These are phyloP conservation scores for Diaporthe australafricana DNA, from an alignment of 2,329 filamentous ascomycete genomes.

Conservation along the genomic window DNA sequence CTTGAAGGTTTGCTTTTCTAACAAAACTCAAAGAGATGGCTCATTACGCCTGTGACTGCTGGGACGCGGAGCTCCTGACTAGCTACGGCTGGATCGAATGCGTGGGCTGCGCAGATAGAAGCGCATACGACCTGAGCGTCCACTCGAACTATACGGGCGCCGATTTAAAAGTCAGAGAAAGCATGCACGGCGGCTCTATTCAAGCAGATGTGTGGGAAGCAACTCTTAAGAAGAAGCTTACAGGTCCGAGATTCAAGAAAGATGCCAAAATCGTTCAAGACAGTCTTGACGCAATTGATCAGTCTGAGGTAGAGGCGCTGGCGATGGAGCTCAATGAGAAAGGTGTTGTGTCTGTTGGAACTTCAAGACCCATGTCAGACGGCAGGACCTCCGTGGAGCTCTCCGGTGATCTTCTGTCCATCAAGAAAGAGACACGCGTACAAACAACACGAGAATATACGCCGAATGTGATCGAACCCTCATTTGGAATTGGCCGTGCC, in stretches of 20 bases:
- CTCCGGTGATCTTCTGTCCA: constrained; percentile 78
- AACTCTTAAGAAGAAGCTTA: constrained; percentile 93
- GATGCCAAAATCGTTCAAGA: constrained; percentile 88
- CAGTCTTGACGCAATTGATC: constrained; percentile 75
- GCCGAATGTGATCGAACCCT: constrained; percentile 96
- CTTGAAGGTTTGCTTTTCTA: neutral
- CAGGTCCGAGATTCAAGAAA: constrained; percentile 95
- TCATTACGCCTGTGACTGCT: constrained; percentile 96
- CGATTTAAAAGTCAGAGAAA: constrained; percentile 86
- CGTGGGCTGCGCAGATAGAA: constrained; percentile 95
- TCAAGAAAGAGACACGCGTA: constrained; percentile 84
- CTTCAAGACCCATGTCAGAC: constrained; percentile 68
- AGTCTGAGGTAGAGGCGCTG: constrained; percentile 80
- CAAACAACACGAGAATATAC: constrained; percentile 92
- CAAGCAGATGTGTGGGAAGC: constrained; percentile 85
- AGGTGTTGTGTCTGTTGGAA: constrained; percentile 82
- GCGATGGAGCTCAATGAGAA: constrained; percentile 78
- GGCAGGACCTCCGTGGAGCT: constrained; percentile 80
- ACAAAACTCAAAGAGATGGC: constrained; percentile 65
- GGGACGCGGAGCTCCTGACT: constrained; percentile 94
- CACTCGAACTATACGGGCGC: constrained; percentile 93
- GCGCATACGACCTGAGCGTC: constrained; percentile 92
- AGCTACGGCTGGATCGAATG: constrained; percentile 98
- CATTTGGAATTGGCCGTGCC: constrained; percentile 96
- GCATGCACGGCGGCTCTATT: constrained; percentile 78